Evolutionary conservation across 2,329 filamentous ascomycete species (phyloP).

Genomic region (Parasarocladium wereldwijsianum): DNA sequence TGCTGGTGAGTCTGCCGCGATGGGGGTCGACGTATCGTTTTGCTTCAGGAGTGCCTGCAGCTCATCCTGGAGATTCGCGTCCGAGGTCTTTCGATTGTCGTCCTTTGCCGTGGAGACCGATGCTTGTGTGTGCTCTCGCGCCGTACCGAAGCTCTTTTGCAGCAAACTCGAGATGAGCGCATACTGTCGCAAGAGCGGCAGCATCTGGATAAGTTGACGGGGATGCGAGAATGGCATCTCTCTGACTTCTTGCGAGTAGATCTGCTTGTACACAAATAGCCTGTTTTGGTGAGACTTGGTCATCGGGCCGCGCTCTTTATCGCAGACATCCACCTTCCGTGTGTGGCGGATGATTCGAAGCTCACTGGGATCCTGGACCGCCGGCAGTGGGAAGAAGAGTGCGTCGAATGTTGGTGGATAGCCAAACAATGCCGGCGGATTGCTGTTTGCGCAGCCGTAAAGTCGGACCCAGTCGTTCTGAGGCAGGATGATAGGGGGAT

Average conservation of each 20-base stretch:
- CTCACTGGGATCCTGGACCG: slow-evolving; percentile 39
- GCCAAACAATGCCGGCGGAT: slow-evolving; percentile 19
- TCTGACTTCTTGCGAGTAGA: slow-evolving; percentile 52
- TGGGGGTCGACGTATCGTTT: not conserved
- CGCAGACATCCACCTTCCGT: slow-evolving; percentile 29
- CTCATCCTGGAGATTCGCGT: slow-evolving; percentile 13
- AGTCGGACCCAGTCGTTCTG: slow-evolving; percentile 48
- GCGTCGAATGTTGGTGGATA: slow-evolving; percentile 38
- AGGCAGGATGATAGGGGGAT: slow-evolving; percentile 59
- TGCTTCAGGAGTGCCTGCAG: slow-evolving; percentile 16
- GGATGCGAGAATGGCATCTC: slow-evolving; percentile 67
- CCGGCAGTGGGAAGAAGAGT: slow-evolving; percentile 40
- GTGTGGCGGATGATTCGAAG: slow-evolving; percentile 37
- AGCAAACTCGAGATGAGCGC: slow-evolving; percentile 54
- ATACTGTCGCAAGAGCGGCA: slow-evolving; percentile 66
- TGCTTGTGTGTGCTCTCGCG: slow-evolving; percentile 11
- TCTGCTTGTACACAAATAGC: slow-evolving; percentile 56
- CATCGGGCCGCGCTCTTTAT: slow-evolving; percentile 13
- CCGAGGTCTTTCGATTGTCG: not conserved
- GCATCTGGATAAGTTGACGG: slow-evolving; percentile 55
- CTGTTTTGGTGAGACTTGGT: slow-evolving; percentile 37
- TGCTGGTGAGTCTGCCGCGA: not conserved
- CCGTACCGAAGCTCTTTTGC: slow-evolving; percentile 39
- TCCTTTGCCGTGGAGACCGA: slow-evolving; percentile 3
- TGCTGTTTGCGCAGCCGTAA: slow-evolving; percentile 38